These are phyloP conservation scores for Clarireedia monteithiana DNA, from an alignment of 2,329 filamentous ascomycete genomes.

Conservation along the genomic window DNA sequence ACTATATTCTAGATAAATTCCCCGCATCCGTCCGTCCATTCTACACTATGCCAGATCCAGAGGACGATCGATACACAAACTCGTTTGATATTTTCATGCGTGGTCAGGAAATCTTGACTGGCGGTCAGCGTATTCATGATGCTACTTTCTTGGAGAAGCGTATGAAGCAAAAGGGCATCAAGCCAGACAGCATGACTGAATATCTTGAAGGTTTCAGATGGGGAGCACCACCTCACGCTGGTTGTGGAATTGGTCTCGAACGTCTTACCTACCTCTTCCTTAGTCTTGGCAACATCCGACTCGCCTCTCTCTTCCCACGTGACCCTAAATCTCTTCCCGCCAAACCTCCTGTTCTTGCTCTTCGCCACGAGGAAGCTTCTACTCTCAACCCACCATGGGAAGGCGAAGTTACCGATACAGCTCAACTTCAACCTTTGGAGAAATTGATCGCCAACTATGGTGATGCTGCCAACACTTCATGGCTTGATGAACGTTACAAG, in stretches of 20 bases:
- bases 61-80: constrained; percentile 69
- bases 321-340: constrained; percentile 81
- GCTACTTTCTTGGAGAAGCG: constrained; percentile 64
- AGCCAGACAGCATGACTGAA: constrained; percentile 78
- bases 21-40: constrained; percentile 77
- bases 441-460: constrained; percentile 93
- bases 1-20: constrained; percentile 93
- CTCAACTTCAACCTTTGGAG: constrained; percentile 63
- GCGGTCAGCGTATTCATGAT: constrained; percentile 88
- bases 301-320: constrained; percentile 79
- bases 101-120: constrained; percentile 86
- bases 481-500: constrained; percentile 81
- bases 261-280: constrained; percentile 81
- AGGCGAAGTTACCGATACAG: constrained; percentile 33
- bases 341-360: constrained; percentile 49
- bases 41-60: constrained; percentile 79
- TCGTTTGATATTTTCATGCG: constrained; percentile 94
- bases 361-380: constrained; percentile 84
- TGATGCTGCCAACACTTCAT: constrained; percentile 88
- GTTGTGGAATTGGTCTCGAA: constrained; percentile 84
- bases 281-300: constrained; percentile 79
- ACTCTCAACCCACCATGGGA: constrained; percentile 65
- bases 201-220: constrained; percentile 85
- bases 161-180: constrained; percentile 68
- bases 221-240: constrained; percentile 82